A percentile compares a stretch with the other conserved stretches of the same genome.
Evolutionary conservation across 164 flowering plant species (phyloP).

Genomic region (Tetrastigma voinierianum): DNA sequence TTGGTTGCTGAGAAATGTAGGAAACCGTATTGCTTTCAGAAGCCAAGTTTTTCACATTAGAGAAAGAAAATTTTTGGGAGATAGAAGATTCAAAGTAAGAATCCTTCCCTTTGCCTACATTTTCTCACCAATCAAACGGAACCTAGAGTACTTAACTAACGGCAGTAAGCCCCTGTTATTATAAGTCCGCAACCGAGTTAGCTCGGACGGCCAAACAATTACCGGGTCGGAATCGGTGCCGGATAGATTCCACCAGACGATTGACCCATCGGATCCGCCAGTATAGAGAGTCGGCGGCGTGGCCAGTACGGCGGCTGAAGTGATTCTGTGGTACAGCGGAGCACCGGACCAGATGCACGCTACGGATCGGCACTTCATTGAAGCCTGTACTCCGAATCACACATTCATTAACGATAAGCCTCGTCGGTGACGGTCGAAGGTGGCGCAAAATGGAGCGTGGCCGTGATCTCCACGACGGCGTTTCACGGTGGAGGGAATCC

Average conservation of each 20-base stretch:
- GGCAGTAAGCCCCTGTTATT: neutral
- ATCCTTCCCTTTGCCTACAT: neutral
- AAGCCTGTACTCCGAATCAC: neutral
- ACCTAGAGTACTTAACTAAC: no score
- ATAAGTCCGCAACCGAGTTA: neutral
- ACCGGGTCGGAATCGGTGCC: slow-evolving; percentile 35
- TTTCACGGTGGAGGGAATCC: no score
- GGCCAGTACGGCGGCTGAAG: slow-evolving; percentile 62
- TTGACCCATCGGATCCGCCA: slow-evolving; percentile 97
- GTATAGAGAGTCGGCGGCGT: slow-evolving; percentile 88
- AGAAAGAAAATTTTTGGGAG: no score
- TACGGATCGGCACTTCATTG: slow-evolving; percentile 84
- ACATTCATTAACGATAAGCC: neutral
- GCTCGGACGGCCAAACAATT: slow-evolving; percentile 1
- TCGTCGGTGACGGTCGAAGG: neutral
- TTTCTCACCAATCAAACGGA: slow-evolving; percentile 1
- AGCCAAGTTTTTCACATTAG: no score
- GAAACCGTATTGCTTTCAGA: no score
- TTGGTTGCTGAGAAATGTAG: no score
- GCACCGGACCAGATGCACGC: slow-evolving; percentile 82
- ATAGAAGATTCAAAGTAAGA: no score
- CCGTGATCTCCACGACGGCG: no score
- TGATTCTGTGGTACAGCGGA: slow-evolving; percentile 69
- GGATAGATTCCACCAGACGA: slow-evolving; percentile 81
- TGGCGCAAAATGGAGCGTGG: neutral